Percentiles rank a stretch among this genome's conserved stretches.
Conservation (phyloP, 768 basidiomycete species). For the Rhizopogon vesiculosus region DNA sequence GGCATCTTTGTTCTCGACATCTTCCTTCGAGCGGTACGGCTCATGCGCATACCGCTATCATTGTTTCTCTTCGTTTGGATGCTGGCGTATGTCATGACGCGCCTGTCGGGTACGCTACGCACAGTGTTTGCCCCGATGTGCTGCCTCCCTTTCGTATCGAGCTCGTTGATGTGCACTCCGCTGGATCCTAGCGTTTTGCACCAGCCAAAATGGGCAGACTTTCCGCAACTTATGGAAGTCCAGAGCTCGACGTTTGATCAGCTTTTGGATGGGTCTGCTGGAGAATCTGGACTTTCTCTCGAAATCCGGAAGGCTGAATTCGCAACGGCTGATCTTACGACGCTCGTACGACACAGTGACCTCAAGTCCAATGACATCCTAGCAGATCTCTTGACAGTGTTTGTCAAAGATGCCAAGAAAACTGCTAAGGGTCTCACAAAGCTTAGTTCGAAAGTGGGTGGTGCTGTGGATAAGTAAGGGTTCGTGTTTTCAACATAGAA, state of each 20-base stretch:
- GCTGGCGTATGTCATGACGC: constrained; percentile 39
- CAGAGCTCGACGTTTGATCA: constrained; percentile 62
- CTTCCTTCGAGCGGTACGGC: constrained; percentile 37
- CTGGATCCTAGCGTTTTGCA: background rate
- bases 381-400: constrained; percentile 45
- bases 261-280: constrained; percentile 53
- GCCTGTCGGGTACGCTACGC: constrained; percentile 39
- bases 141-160: constrained; percentile 54
- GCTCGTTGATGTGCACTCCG: constrained; percentile 36
- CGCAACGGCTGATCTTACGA: constrained; percentile 64
- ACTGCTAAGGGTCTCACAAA: constrained; percentile 56
- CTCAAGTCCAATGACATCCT: constrained; percentile 56
- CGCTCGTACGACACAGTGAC: constrained; percentile 59
- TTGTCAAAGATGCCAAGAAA: constrained; percentile 58
- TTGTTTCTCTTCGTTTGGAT: constrained; percentile 48
- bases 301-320: constrained; percentile 76
- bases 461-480: constrained; percentile 68
- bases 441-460: constrained; percentile 62
- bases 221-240: constrained; percentile 52
- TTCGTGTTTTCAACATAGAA: background rate
- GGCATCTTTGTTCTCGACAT: constrained; percentile 45
- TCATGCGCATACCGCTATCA: constrained; percentile 54
- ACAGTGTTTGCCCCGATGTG: constrained; percentile 55
- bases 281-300: constrained; percentile 55
- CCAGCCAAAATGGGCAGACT: constrained; percentile 49